Conservation (phyloP, 2,329 filamentous ascomycete species). For the Malbranchea zuffiana region DNA sequence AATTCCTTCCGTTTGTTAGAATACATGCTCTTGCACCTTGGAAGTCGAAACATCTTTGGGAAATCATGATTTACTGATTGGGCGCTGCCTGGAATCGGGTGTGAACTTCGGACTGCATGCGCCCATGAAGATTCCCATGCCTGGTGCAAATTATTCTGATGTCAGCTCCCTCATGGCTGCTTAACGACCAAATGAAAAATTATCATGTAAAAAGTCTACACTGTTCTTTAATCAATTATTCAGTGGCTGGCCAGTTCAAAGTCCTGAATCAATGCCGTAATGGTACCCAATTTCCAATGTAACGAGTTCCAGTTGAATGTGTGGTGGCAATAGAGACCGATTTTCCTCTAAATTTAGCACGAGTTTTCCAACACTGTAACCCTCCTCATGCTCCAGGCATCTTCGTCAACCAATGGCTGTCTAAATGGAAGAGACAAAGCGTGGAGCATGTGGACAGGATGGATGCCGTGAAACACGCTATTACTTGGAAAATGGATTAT, state of each 20-base stretch:
- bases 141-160: slow-evolving; percentile 6
- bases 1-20: slow-evolving; percentile 3
- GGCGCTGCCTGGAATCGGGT: slow-evolving; percentile 7
- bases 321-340: slow-evolving; percentile 7
- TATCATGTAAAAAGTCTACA: slow-evolving; percentile 4
- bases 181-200: slow-evolving; percentile 11
- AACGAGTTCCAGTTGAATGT: no score
- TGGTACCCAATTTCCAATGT: no score
- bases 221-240: background rate
- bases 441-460: slow-evolving; percentile 44
- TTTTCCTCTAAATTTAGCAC: background rate
- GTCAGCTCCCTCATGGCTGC: slow-evolving; percentile 8
- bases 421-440: slow-evolving; percentile 35
- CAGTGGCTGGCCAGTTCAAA: no score
- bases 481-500: slow-evolving; percentile 63
- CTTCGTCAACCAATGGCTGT: slow-evolving; percentile 1
- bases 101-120: slow-evolving; percentile 4
- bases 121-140: slow-evolving; percentile 2
- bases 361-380: background rate
- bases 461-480: slow-evolving; percentile 62
- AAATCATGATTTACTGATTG: slow-evolving; percentile 5
- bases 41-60: slow-evolving; percentile 3
- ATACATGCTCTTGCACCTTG: slow-evolving; percentile 1
- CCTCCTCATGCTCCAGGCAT: background rate
- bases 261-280: no score